Base-by-base conservation (phyloP, 2,329 filamentous ascomycete genomes). In the Alternaria dauci region DNA sequence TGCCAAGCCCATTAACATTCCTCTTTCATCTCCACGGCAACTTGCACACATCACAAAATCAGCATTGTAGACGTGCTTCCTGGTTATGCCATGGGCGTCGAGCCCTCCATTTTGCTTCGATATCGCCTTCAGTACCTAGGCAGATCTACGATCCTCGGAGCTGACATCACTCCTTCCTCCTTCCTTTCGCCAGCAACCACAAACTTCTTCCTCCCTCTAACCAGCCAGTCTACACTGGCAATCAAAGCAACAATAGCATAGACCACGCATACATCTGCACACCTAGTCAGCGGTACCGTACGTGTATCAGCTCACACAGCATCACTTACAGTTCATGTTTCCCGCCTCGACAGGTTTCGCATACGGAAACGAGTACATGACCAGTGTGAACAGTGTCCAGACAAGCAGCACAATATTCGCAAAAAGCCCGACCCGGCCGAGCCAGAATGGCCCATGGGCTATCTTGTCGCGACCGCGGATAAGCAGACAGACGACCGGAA, bases 321-420 rank as follows among this genome's bases (percentile, higher is more conserved):
- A 11, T 18, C 16, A 50, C 65, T 59, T 44, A 61, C 70, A 72
- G 30, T 76, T 77, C 75, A 78, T 77, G 43, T 73, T 76, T n/a
- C 70, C 61, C 5, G 74, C 60, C 6, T 23, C 9, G 14, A 77
- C 72, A 12, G 76, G 75, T 46, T 69, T 71, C 9, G 69, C 58
- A 53, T 76, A 77, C 0, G 76, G 76, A 55, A 77, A 75, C 18
- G 61, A 71, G 70, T 82, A 84, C 72, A 85, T 82, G 52, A 85
- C 64, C 50, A 85, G 75, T 0, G 83, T 84, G 63, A 85, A 83
- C 28, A 79, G 38, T 0, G 82, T 85, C 82, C 83, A 85, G 14
- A 68, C 42, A 14, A 85, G 71, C 0, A 83, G 73, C 7, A 84
- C 74, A 18, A 78, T 69, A 62, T 85, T 84, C 14, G 79, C 71